Percentiles rank a stretch among this genome's conserved stretches.
Conservation (phyloP, 495 filamentous ascomycete genomes). For the Pyrenula aspistea region DNA sequence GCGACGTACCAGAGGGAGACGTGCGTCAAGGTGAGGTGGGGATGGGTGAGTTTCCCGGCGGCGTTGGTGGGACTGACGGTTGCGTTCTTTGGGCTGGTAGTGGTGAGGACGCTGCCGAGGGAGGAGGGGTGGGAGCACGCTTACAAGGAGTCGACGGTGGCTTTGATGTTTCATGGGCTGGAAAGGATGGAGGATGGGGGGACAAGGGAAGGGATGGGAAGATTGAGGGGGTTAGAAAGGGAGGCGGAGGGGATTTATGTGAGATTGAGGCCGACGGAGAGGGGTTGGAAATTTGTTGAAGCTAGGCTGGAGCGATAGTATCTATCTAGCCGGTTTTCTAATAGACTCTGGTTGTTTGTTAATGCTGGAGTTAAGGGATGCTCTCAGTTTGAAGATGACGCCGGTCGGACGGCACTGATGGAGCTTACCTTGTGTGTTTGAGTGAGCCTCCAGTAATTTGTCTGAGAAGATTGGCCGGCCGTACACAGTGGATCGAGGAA, state of each 20-base stretch:
- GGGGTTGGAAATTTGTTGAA: conserved; percentile 1
- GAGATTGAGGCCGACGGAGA: background rate
- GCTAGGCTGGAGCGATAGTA: background rate
- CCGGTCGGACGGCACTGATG: too few species aligned
- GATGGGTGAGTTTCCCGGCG: conserved; percentile 9
- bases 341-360: too few species aligned
- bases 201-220: background rate
- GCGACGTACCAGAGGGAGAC: background rate
- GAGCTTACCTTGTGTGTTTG: too few species aligned
- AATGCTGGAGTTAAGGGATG: too few species aligned
- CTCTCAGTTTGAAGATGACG: too few species aligned
- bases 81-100: conserved; percentile 2
- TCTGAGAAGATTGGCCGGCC: too few species aligned
- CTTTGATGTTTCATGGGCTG: background rate
- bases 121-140: background rate
- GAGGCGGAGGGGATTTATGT: background rate
- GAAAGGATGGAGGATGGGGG: background rate
- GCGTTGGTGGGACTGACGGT: conserved; percentile 4
- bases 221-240: background rate
- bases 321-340: too few species aligned
- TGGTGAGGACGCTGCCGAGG: background rate
- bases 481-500: too few species aligned
- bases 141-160: background rate
- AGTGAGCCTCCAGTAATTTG: too few species aligned
- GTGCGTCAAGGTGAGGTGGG: conserved; percentile 9